A percentile compares a stretch with the other conserved stretches of the same genome.
These are phyloP conservation scores for Pythium aphanidermatum DNA, from an alignment of 352 stramenopile genomes.

Conservation along the genomic window DNA sequence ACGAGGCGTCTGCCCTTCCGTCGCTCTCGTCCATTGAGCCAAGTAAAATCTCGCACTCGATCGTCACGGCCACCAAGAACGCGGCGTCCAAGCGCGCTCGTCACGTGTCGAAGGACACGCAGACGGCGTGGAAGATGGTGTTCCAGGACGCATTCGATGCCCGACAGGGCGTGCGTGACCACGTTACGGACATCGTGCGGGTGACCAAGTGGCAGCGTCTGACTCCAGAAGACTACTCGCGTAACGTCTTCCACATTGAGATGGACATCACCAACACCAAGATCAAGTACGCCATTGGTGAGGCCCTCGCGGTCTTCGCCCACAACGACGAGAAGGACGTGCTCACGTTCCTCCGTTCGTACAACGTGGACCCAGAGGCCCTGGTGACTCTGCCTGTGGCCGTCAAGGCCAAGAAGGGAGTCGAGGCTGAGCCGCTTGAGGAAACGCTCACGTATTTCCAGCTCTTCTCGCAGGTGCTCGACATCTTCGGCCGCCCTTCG, in stretches of 20 bases:
- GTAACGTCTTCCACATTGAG: conserved; percentile 85
- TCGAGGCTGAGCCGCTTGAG: conserved; percentile 26
- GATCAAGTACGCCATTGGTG: conserved; percentile 83
- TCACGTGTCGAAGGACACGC: conserved; percentile 49
- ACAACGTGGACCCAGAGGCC: conserved; percentile 57
- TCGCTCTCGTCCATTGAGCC: conserved; percentile 32
- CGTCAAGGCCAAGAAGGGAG: conserved; percentile 50
- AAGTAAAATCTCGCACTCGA: conserved; percentile 48
- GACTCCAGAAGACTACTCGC: conserved; percentile 72
- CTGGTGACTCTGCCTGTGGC: conserved; percentile 61
- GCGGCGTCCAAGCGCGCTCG: too few relatives aligned
- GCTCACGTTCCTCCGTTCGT: conserved; percentile 58
- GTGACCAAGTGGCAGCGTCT: conserved; percentile 79
- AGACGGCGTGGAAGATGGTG: conserved; percentile 60
- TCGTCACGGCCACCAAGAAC: conserved; percentile 17
- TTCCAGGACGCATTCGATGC: conserved; percentile 56
- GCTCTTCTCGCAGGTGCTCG: conserved; percentile 75
- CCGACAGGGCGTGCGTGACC: conserved; percentile 46
- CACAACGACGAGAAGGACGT: conserved; percentile 80
- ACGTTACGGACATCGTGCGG: conserved; percentile 62
- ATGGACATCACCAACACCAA: conserved; percentile 78
- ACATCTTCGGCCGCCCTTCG: conserved; percentile 75
- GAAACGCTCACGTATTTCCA: conserved; percentile 77
- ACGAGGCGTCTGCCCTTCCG: conserved; percentile 9
- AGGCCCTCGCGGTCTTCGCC: conserved; percentile 77